Conservation (phyloP, 768 basidiomycete species). For the Rhodotorula kratochvilovae region DNA sequence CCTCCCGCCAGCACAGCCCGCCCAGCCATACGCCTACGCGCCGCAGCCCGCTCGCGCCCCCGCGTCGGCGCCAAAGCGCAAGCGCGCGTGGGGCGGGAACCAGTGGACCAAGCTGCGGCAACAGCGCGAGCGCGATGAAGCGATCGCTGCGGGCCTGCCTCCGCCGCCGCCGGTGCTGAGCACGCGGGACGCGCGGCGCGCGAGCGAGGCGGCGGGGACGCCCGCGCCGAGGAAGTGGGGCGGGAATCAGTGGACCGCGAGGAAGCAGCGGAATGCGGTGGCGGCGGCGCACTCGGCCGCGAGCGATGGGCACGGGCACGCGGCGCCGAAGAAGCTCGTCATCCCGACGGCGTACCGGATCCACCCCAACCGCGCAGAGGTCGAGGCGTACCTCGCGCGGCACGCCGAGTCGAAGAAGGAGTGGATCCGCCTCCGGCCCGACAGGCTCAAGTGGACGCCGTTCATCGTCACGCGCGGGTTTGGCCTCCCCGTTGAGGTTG, state of each 20-base stretch:
- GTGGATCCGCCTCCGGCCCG: constrained; percentile 65
- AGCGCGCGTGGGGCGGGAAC: constrained; percentile 14
- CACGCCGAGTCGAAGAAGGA: constrained; percentile 66
- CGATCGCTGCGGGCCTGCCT: constrained; percentile 40
- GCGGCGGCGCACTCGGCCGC: not conserved
- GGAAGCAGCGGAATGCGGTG: not conserved
- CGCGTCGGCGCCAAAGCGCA: not conserved
- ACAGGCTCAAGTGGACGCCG: constrained; percentile 90
- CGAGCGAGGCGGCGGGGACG: not conserved
- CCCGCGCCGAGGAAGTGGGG: constrained; percentile 44
- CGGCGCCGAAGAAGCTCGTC: constrained; percentile 5
- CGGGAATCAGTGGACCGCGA: constrained; percentile 40
- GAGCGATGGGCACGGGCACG: not conserved
- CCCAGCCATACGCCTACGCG: no score
- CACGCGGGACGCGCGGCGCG: not conserved
- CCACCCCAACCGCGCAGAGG: constrained; percentile 63
- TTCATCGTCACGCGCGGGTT: constrained; percentile 58
- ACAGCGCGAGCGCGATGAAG: constrained; percentile 44
- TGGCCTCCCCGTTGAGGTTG: constrained; percentile 18
- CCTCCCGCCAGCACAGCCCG: no score
- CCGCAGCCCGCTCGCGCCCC: no score
- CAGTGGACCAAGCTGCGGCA: constrained; percentile 25
- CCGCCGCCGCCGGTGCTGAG: constrained; percentile 37
- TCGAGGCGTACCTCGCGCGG: constrained; percentile 61
- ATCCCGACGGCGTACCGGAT: constrained; percentile 61